Evolutionary conservation across 1,284 basidiomycete species (phyloP).

Genomic region (Ustilago nuda): DNA sequence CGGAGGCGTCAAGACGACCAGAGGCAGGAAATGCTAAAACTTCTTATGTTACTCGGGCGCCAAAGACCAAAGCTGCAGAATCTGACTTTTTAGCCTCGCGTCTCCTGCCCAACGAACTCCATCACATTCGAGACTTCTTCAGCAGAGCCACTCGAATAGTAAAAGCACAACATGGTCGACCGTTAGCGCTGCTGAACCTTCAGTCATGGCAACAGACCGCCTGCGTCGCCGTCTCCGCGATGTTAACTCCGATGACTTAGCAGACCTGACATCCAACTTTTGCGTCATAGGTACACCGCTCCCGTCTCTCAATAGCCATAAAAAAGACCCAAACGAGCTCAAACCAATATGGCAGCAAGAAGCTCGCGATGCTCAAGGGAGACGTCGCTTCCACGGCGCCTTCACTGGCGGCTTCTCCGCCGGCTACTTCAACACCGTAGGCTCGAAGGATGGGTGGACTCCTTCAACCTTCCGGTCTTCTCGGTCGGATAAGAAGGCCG

Average conservation of each 20-base stretch:
- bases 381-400: slow-evolving; percentile 91
- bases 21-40: no score
- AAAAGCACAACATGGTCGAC: neutral
- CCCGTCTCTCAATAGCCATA: slow-evolving; percentile 84
- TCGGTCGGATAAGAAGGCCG: slow-evolving; percentile 70
- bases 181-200: neutral
- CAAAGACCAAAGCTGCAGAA: neutral
- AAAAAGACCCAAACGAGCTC: slow-evolving; percentile 88
- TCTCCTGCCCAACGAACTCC: neutral
- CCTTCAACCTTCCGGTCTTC: slow-evolving; percentile 79
- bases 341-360: slow-evolving; percentile 98
- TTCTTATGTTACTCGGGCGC: neutral
- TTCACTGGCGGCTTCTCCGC: slow-evolving; percentile 98
- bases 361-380: slow-evolving; percentile 92
- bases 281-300: slow-evolving; percentile 93
- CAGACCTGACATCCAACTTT: slow-evolving; percentile 84
- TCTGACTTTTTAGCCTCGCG: neutral
- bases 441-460: slow-evolving; percentile 96
- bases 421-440: slow-evolving; percentile 95
- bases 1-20: no score
- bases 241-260: slow-evolving; percentile 79
- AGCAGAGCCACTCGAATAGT: neutral
- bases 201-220: slow-evolving; percentile 71
- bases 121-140: neutral
- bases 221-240: slow-evolving; percentile 79